Evolutionary conservation across 441 rosid species (phyloP).

Genomic region (Aquilaria agallochum): DNA sequence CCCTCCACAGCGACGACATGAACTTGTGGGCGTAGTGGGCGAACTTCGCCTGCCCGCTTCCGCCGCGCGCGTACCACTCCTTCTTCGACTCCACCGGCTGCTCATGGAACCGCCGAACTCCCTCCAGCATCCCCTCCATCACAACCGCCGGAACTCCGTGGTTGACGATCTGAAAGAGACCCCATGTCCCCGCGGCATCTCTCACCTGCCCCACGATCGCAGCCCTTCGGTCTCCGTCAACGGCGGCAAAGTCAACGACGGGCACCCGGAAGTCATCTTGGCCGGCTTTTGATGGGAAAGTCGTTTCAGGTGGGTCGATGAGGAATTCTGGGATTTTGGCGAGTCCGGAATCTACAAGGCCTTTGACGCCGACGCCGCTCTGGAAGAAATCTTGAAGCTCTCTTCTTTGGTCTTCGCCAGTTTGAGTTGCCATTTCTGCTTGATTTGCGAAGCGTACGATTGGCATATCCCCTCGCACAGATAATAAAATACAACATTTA

Average conservation of each 20-base stretch:
- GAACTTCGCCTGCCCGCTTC: not conserved
- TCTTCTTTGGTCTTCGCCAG: not conserved
- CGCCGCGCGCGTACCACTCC: conserved; percentile 44
- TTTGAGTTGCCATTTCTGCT: too few species aligned
- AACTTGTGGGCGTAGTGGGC: not conserved
- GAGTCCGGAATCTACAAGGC: conserved; percentile 6
- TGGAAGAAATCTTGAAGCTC: conserved; percentile 6
- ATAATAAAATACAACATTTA: too few species aligned
- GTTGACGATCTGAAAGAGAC: conserved; percentile 53
- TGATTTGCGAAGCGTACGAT: too few species aligned
- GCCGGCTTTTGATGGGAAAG: not conserved
- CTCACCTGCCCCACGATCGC: conserved; percentile 29
- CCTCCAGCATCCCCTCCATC: conserved; percentile 40
- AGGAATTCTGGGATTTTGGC: conserved; percentile 5
- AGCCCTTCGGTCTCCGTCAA: conserved; percentile 9
- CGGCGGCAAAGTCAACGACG: conserved; percentile 41
- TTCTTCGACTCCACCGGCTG: conserved; percentile 42
- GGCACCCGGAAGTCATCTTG: conserved; percentile 19
- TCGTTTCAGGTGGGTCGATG: conserved; percentile 1
- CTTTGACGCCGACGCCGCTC: conserved; percentile 12
- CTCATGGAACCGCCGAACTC: conserved; percentile 36
- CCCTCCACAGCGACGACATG: conserved; percentile 32
- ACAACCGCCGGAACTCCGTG: conserved; percentile 40
- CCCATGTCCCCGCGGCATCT: conserved; percentile 47
- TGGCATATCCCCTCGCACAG: too few species aligned